A percentile compares a stretch with the other conserved stretches of the same genome.
These are phyloP conservation scores for Bertia moriformis DNA, from an alignment of 2,329 filamentous ascomycete species.

Conservation along the genomic window DNA sequence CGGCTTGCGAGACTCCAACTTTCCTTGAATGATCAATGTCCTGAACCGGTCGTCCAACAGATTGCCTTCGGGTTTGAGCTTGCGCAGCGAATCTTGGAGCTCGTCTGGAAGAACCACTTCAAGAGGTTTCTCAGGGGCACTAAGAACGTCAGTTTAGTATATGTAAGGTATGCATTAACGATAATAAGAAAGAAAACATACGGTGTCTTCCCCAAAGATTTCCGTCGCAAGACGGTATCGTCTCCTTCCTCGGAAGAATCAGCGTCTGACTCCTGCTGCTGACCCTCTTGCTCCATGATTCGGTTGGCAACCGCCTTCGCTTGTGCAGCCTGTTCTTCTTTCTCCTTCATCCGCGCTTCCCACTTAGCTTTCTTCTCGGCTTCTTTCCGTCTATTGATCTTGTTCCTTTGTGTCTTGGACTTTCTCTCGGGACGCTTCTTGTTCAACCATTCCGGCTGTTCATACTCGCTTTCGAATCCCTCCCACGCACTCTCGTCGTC, in stretches of 20 bases:
- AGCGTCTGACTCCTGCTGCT: slow-evolving; percentile 12
- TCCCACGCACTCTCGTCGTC: slow-evolving; percentile 90
- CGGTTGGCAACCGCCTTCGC: slow-evolving; percentile 59
- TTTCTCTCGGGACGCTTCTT: slow-evolving; percentile 72
- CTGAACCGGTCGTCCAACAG: slow-evolving; percentile 82
- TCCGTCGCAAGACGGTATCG: slow-evolving; percentile 51
- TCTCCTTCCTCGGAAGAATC: slow-evolving; percentile 37
- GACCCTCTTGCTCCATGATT: slow-evolving; percentile 28
- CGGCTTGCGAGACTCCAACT: slow-evolving; percentile 69
- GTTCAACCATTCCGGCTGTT: slow-evolving; percentile 41
- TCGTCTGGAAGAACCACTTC: slow-evolving; percentile 74
- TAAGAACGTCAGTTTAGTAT: not conserved
- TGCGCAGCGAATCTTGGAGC: slow-evolving; percentile 64
- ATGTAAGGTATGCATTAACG: slow-evolving; percentile 1
- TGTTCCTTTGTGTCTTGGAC: slow-evolving; percentile 74
- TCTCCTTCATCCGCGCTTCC: slow-evolving; percentile 60
- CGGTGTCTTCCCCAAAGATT: slow-evolving; percentile 52
- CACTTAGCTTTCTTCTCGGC: slow-evolving; percentile 65
- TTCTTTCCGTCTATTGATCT: slow-evolving; percentile 75
- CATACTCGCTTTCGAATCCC: slow-evolving; percentile 68
- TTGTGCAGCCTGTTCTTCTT: slow-evolving; percentile 55
- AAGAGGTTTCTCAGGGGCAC: slow-evolving; percentile 61
- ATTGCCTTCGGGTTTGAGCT: slow-evolving; percentile 91
- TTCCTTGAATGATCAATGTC: slow-evolving; percentile 74
- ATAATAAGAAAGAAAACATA: slow-evolving; percentile 8